These are phyloP conservation scores for Candida boleticola DNA, from an alignment of 805 yeast genomes.

Conservation along the genomic window DNA sequence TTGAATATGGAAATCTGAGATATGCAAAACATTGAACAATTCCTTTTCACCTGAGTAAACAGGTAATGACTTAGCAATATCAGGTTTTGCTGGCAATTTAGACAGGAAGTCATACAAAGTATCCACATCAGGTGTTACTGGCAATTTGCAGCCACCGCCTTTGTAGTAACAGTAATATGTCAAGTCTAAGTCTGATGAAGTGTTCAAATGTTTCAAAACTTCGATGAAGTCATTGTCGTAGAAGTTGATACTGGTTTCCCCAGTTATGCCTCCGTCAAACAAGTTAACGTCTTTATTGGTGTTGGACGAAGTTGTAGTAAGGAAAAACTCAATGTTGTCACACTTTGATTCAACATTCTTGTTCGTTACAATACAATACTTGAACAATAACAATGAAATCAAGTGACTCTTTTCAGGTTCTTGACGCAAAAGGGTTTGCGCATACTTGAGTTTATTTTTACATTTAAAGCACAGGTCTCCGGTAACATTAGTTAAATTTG, in stretches of 20 bases:
- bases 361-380: conserved; percentile 30
- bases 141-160: conserved; percentile 47
- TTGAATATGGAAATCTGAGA: conserved; percentile 66
- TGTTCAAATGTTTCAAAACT: conserved; percentile 33
- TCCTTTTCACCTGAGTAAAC: conserved; percentile 23
- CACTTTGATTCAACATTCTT: conserved; percentile 30
- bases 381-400: conserved; percentile 33
- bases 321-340: conserved; percentile 35
- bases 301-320: conserved; percentile 30
- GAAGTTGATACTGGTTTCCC: conserved; percentile 29
- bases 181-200: conserved; percentile 34
- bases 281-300: conserved; percentile 11
- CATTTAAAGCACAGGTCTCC: conserved; percentile 36
- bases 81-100: conserved; percentile 33
- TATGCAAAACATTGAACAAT: conserved; percentile 59
- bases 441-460: conserved; percentile 33
- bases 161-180: conserved; percentile 56
- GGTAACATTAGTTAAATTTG: conserved; percentile 25
- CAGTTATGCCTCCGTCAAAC: conserved; percentile 22
- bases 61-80: conserved; percentile 21
- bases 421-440: conserved; percentile 22
- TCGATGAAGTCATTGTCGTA: conserved; percentile 40
- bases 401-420: conserved; percentile 34
- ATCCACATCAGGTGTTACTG: conserved; percentile 50
- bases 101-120: conserved; percentile 22